Conservation (phyloP, 495 filamentous ascomycete genomes). For the Penicillium arizonense region DNA sequence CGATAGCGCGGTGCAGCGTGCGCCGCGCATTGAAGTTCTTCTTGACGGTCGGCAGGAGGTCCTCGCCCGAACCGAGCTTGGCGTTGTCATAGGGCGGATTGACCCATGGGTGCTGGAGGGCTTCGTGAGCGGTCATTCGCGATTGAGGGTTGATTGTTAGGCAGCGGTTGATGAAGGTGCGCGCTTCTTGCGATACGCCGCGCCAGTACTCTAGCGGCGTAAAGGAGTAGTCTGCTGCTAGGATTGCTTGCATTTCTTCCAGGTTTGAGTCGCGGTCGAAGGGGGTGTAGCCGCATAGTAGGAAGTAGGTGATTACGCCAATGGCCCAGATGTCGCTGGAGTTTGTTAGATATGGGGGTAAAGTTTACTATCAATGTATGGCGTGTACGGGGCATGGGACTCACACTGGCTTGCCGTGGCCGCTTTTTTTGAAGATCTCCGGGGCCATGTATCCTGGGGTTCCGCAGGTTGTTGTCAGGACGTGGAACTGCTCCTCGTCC, state of each 20-base stretch:
- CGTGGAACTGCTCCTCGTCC: conserved; percentile 99
- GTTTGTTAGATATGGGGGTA: not conserved
- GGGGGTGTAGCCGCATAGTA: conserved; percentile 96
- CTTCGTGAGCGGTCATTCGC: conserved; percentile 94
- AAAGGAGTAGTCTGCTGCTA: conserved; percentile 93
- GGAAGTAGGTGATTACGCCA: conserved; percentile 89
- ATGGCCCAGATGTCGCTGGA: conserved; percentile 74
- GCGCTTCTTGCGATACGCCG: conserved; percentile 78
- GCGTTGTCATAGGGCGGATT: conserved; percentile 49
- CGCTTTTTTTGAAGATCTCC: conserved; percentile 77
- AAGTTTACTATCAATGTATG: not conserved
- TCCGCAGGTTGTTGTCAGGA: conserved; percentile 94
- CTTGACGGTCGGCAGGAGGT: conserved; percentile 89
- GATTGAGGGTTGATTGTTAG: conserved; percentile 83
- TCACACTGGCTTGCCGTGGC: conserved; percentile 78
- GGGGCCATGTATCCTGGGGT: conserved; percentile 96
- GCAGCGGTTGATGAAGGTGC: conserved; percentile 86
- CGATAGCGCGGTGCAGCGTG: conserved; percentile 93
- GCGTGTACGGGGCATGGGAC: conserved; percentile 14
- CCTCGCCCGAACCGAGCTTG: conserved; percentile 52
- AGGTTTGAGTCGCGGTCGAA: conserved; percentile 97
- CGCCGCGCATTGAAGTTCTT: conserved; percentile 98
- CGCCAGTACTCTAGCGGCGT: conserved; percentile 97
- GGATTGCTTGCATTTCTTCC: conserved; percentile 98
- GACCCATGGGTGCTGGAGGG: conserved; percentile 86